A percentile compares a stretch with the other conserved stretches of the same genome.
These are phyloP conservation scores for Tricholoma bakamatsutake DNA, from an alignment of 768 basidiomycete species.

Conservation along the genomic window DNA sequence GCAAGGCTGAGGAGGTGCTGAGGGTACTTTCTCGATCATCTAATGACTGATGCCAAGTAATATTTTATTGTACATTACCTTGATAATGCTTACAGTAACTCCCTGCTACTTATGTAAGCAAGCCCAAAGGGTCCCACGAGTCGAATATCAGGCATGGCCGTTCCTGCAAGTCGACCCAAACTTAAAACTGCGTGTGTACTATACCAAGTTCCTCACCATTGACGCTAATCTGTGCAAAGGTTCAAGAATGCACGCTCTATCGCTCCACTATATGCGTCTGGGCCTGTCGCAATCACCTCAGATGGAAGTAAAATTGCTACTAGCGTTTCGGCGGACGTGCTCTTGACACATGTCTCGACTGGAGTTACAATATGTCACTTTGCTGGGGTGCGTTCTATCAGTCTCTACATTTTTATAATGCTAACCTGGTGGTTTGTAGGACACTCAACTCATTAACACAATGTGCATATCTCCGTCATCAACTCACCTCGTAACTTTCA, in stretches of 20 bases:
- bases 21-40: conserved; percentile 25
- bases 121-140: too few species aligned
- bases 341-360: conserved; percentile 74
- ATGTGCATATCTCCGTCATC: conserved; percentile 76
- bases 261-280: conserved; percentile 81
- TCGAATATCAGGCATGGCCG: conserved; percentile 24
- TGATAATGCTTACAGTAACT: too few species aligned
- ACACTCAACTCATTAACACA: conserved; percentile 78
- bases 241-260: conserved; percentile 73
- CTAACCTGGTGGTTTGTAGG: conserved; percentile 39
- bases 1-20: conserved; percentile 46
- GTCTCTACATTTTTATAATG: conserved; percentile 1
- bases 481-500: conserved; percentile 73
- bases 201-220: neutral
- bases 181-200: conserved; percentile 56
- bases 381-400: conserved; percentile 59
- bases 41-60: too few species aligned
- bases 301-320: conserved; percentile 82
- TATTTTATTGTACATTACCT: too few species aligned
- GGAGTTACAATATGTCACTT: conserved; percentile 79
- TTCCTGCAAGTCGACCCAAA: conserved; percentile 35
- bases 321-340: conserved; percentile 79
- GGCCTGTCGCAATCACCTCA: conserved; percentile 71
- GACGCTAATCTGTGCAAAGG: conserved; percentile 31
- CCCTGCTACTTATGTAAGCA: too few species aligned